Evolutionary conservation across 2,329 filamentous ascomycete species (phyloP).

Genomic region (Laburnicola sp.): DNA sequence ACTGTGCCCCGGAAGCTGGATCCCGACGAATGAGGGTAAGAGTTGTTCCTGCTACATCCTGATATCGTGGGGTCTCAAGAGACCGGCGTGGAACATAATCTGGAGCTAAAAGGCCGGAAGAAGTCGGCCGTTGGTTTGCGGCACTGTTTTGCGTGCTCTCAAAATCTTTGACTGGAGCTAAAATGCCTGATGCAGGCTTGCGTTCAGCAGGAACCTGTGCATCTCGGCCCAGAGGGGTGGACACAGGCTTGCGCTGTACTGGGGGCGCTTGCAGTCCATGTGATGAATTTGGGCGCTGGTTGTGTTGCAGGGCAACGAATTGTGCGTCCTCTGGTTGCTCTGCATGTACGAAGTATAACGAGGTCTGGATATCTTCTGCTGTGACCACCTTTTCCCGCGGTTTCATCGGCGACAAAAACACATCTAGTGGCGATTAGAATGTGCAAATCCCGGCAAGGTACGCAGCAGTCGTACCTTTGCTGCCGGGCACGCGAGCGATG

Average conservation of each 20-base stretch:
- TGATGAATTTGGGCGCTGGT: slow-evolving; percentile 12
- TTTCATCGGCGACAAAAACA: slow-evolving; percentile 89
- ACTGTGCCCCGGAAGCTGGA: slow-evolving; percentile 53
- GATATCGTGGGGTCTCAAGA: slow-evolving; percentile 25
- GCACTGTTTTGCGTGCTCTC: slow-evolving; percentile 36
- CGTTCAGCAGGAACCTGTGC: slow-evolving; percentile 18
- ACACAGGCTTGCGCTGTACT: slow-evolving; percentile 36
- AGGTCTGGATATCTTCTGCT: slow-evolving; percentile 80
- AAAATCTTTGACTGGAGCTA: slow-evolving; percentile 30
- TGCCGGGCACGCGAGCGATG: slow-evolving; percentile 90
- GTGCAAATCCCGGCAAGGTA: not conserved
- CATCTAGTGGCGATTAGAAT: slow-evolving; percentile 60
- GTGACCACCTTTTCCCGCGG: slow-evolving; percentile 88
- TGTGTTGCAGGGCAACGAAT: slow-evolving; percentile 30
- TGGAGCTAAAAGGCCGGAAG: slow-evolving; percentile 19
- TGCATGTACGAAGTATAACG: slow-evolving; percentile 88
- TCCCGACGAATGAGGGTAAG: slow-evolving; percentile 57
- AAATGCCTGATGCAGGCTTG: slow-evolving; percentile 34
- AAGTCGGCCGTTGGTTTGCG: slow-evolving; percentile 21
- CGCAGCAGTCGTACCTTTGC: slow-evolving; percentile 65
- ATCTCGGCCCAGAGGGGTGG: slow-evolving; percentile 15
- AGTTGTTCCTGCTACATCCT: slow-evolving; percentile 27
- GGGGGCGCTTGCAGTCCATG: slow-evolving; percentile 19
- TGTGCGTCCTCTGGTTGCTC: slow-evolving; percentile 60
- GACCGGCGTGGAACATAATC: slow-evolving; percentile 29